Evolutionary conservation across 2,329 filamentous ascomycete species (phyloP), one percentile per base, ranked within the genome.

Genomic region (Cladophialophora immunda): DNA sequence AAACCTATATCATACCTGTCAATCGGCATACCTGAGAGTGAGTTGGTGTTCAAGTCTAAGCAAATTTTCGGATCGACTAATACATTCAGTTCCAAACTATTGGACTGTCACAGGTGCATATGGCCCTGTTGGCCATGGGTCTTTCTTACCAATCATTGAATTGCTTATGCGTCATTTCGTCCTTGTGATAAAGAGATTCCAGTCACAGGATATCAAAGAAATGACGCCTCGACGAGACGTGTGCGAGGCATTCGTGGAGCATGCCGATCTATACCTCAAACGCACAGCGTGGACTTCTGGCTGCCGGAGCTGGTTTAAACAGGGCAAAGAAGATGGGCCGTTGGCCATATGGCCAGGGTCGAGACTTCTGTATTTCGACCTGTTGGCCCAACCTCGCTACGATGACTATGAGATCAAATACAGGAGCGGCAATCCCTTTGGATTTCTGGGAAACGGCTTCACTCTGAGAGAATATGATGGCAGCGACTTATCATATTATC

Each of bases 401-500:
- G 79, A 82, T 68, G 80, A 82, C 70, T 81, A 71, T 66, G 76
- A 79, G 38, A 78, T 81, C 32, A 73, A 75, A 64, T 77, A 79
- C 63, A 75, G 75, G 73, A 75, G 78, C 69, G 73, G 73, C 29
- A 81, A 81, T 68, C 59, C 74, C n/a, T 82, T 80, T 70, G 75
- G 75, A 0, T 81, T 79, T 56, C 58, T 82, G 72, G 80, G 80
- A 0, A 81, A 79, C 72, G 79, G 81, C 1, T 83, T 83, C 62
- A 45, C 58, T 1, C 76, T 80, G 67, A 73, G 74, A n/a, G 81
- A 83, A 73, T 77, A 77, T 72, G 81, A 83, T 74, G 81, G 81
- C n/a, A 76, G 80, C 59, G 81, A 83, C 73, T 77, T 82, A 19
- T 82, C 80, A 36, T 75, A 80, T 70, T 83, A 83, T 74, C 66